phyloP scores from a whole-genome alignment of 2,329 filamentous ascomycete species.

The Huntiella moniliformis region DNA sequence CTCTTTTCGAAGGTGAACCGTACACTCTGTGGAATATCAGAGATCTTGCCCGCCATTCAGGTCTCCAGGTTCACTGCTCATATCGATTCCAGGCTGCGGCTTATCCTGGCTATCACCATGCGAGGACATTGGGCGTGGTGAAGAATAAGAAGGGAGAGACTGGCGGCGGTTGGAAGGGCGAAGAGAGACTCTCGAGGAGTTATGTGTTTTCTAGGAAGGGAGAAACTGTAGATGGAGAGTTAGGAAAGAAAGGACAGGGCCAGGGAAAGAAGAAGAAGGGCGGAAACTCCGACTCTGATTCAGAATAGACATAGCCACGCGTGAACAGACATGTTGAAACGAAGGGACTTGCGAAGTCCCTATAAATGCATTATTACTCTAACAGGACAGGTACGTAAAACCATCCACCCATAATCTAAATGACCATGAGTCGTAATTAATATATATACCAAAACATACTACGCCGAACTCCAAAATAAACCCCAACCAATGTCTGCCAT shows the following conservation, averaged over 20 bases:
- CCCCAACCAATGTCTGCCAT: no score
- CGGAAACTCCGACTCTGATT: conserved; percentile 18
- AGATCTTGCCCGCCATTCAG: conserved; percentile 64
- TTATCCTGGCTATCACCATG: conserved; percentile 60
- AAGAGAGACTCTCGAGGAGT: conserved; percentile 31
- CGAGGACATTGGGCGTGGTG: conserved; percentile 51
- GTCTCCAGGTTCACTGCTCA: conserved; percentile 49
- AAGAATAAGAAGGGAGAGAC: conserved; percentile 26
- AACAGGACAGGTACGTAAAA: no score
- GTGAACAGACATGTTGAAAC: no score
- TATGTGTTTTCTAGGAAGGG: conserved; percentile 44
- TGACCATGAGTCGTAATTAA: no score
- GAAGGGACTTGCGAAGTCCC: no score
- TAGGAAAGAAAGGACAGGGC: conserved; percentile 15
- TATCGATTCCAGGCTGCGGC: conserved; percentile 47
- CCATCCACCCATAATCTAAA: no score
- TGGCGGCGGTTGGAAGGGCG: conserved; percentile 25
- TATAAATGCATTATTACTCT: no score
- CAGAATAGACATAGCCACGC: conserved; percentile 6
- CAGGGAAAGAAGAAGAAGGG: conserved; percentile 17
- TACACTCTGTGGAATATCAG: conserved; percentile 92
- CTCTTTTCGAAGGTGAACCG: conserved; percentile 80
- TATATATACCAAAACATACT: no score
- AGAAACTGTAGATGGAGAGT: conserved; percentile 20
- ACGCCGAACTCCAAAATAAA: no score